Base-by-base conservation (phyloP, 495 filamentous ascomycete genomes). In the Xanthoparmelia taractica region DNA sequence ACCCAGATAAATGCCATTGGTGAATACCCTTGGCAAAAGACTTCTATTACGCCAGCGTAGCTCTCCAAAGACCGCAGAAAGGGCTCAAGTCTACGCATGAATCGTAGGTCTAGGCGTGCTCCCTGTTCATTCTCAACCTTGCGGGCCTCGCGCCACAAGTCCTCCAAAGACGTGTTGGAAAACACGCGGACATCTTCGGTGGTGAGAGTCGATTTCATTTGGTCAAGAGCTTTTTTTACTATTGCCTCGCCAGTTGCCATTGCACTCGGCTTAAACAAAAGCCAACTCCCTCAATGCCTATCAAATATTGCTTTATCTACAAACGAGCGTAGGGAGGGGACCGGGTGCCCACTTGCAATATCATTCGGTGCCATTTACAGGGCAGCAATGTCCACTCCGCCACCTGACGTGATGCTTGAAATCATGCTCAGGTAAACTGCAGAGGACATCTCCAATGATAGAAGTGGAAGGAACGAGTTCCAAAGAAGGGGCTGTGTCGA, bases 1-100 rank as follows among this genome's bases (percentile, higher is more conserved):
- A 50, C 58, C 78, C 77, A 80, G 2, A 79, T 61, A 72, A 73
- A 79, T 2, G 77, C 70, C 17, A 80, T 67, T 60, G 72, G 79
- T 6, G 73, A 69, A 0, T 75, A 78, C 38, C 75, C 78, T 55
- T 78, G 77, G 65, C 76, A 79, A 7, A 79, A 59, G 18, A 73
- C 58, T n/a, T 79, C 77, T 27, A 79, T 69, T 0, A 64, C 31
- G 47, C 73, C 73, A 1, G 75, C 64, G 59, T 78, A 80, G 41
- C 73, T 59, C 31, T 73, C 66, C 34, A 80, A 37, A 8, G 69
- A 74, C 5, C 55, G 36, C 36, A 80, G 70, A 7, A 78, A 68
- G 4, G 77, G 76, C 45, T 65, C 55, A 2, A 80, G 66, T 11
- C 75, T 72, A 15, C 72, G 66, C 71, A 80, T 73, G 60, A 77